These are phyloP conservation scores for Chalciporus piperatus DNA, from an alignment of 768 basidiomycete genomes.

Conservation along the genomic window DNA sequence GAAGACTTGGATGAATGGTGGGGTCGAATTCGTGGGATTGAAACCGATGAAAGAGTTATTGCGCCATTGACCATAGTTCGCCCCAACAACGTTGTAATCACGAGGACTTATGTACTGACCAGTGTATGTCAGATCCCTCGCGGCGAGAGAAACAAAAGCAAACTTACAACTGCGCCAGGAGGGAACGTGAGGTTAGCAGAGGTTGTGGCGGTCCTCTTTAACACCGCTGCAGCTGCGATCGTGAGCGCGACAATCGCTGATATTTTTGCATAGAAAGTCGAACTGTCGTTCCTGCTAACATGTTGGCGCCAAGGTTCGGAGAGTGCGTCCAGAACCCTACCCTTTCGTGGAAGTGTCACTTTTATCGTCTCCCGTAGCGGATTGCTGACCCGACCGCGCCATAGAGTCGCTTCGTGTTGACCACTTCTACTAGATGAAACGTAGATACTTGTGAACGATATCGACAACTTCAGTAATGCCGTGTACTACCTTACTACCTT, in stretches of 20 bases:
- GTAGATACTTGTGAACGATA: too few species aligned
- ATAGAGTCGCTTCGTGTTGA: too few species aligned
- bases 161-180: constrained; percentile 24
- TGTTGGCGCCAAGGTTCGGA: too few species aligned
- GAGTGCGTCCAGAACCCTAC: not conserved
- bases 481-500: too few species aligned
- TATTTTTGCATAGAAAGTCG: not conserved
- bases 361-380: not conserved
- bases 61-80: constrained; percentile 39
- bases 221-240: constrained; percentile 2
- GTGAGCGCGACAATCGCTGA: constrained; percentile 4
- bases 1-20: constrained; percentile 60
- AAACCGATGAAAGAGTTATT: constrained; percentile 44
- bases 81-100: constrained; percentile 50
- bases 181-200: constrained; percentile 9
- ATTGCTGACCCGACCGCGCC: too few species aligned
- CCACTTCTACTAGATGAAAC: too few species aligned
- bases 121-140: not conserved
- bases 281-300: not conserved
- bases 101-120: constrained; percentile 49
- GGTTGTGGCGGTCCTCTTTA: not conserved
- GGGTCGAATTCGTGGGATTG: constrained; percentile 59
- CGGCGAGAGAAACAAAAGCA: not conserved
- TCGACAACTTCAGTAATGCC: too few species aligned
- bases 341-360: not conserved